Percentiles rank a stretch among this genome's conserved stretches.
Evolutionary conservation across 2,329 filamentous ascomycete species (phyloP).

Genomic region (Talaromyces sp.): DNA sequence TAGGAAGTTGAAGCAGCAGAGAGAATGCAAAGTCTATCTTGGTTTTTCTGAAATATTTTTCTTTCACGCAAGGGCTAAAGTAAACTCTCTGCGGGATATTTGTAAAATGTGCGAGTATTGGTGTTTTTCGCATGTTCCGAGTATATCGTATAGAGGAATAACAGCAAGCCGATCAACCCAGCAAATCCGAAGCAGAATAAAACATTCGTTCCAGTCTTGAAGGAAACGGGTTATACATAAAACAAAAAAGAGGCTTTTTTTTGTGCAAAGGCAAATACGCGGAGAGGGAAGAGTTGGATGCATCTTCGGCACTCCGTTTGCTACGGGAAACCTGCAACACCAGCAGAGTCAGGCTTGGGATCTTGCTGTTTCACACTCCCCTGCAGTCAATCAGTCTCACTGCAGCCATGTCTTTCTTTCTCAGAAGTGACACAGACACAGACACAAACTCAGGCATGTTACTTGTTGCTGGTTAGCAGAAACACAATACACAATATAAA

Average conservation of each 20-base stretch:
- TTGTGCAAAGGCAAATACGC: no score
- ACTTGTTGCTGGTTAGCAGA: no score
- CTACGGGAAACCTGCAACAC: not conserved
- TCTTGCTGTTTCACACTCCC: not conserved
- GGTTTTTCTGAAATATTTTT: not conserved
- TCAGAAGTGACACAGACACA: not conserved
- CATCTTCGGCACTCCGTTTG: not conserved
- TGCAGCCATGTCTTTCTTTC: not conserved
- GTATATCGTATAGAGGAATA: not conserved
- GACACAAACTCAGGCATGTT: not conserved
- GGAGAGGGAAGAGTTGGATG: not conserved
- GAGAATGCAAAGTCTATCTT: not conserved
- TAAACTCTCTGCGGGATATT: not conserved
- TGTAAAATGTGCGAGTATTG: not conserved
- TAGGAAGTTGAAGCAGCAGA: not conserved
- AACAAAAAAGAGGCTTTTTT: no score
- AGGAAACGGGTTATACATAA: no score
- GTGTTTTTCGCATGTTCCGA: no score
- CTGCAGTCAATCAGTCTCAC: not conserved
- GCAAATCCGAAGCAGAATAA: not conserved
- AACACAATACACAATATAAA: not conserved
- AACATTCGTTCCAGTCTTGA: not conserved
- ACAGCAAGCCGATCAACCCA: not conserved
- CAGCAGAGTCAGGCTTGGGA: not conserved
- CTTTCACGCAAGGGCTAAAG: not conserved